phyloP scores from a whole-genome alignment of 176 grass and related monocot genomes.

The Phragmites australis region DNA sequence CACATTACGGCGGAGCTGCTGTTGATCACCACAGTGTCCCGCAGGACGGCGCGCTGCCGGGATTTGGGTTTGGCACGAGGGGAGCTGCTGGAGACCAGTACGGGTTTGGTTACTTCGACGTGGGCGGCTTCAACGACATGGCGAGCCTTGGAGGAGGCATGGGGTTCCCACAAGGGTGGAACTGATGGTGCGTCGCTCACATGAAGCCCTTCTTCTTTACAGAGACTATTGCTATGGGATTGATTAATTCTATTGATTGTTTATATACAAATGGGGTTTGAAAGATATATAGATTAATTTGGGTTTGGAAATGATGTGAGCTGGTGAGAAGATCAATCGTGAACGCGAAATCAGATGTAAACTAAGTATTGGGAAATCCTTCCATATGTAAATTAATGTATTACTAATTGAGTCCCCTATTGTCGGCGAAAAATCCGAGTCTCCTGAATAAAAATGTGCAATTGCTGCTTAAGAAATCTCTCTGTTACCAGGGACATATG shows the following conservation, averaged over 20 bases:
- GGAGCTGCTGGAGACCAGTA: slow-evolving; percentile 10
- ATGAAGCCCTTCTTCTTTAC: not conserved
- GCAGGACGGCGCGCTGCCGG: slow-evolving; percentile 3
- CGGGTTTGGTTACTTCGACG: slow-evolving; percentile 35
- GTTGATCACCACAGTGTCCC: slow-evolving; percentile 16
- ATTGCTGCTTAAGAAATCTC: too few relatives aligned
- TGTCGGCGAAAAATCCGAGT: too few relatives aligned
- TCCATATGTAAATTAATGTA: not conserved
- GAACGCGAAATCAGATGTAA: slow-evolving; percentile 16
- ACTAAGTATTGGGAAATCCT: not conserved
- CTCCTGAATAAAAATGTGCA: too few relatives aligned
- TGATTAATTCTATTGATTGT: slow-evolving; percentile 31
- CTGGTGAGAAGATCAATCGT: not conserved
- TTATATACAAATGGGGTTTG: not conserved
- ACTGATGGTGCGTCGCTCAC: not conserved
- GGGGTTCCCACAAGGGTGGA: slow-evolving; percentile 44
- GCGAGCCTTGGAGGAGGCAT: slow-evolving; percentile 25
- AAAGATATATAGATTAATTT: not conserved
- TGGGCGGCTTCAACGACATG: slow-evolving; percentile 18
- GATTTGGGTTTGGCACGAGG: not conserved
- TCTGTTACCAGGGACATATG: too few relatives aligned
- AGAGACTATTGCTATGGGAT: not conserved
- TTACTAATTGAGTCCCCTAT: too few relatives aligned
- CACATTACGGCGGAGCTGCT: slow-evolving; percentile 16
- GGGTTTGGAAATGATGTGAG: not conserved